Evolutionary conservation across 2,329 filamentous ascomycete genomes (phyloP).

Genomic region (Botrytis squamosa): DNA sequence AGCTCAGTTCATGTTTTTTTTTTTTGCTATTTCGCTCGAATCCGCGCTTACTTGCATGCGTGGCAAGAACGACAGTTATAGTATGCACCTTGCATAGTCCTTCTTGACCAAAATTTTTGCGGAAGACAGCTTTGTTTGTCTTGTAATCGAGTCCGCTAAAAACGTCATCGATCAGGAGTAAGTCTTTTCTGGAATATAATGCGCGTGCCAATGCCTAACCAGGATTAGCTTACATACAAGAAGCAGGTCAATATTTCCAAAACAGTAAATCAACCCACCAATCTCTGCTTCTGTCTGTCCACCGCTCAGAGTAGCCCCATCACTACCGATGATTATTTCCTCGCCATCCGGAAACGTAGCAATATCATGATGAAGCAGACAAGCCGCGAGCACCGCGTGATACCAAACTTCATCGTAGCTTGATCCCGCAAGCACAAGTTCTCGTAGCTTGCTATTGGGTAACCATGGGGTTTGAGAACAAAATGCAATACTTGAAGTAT

Average conservation of each 20-base stretch:
- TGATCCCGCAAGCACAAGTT: slow-evolving; percentile 42
- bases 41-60: not conserved
- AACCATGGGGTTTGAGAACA: slow-evolving; percentile 49
- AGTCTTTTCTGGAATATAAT: slow-evolving; percentile 21
- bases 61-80: slow-evolving; percentile 38
- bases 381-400: slow-evolving; percentile 31
- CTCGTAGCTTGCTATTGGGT: slow-evolving; percentile 43
- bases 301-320: slow-evolving; percentile 38
- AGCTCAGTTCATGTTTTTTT: not conserved
- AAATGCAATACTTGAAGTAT: slow-evolving; percentile 39
- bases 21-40: not conserved
- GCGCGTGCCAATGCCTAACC: slow-evolving; percentile 31
- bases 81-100: slow-evolving; percentile 28
- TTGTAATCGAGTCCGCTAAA: slow-evolving; percentile 30
- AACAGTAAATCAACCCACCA: slow-evolving; percentile 24
- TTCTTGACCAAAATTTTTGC: slow-evolving; percentile 22
- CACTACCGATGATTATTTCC: slow-evolving; percentile 34
- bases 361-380: slow-evolving; percentile 32
- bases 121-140: slow-evolving; percentile 26
- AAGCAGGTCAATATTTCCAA: not conserved
- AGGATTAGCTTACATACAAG: not conserved
- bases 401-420: slow-evolving; percentile 36
- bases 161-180: slow-evolving; percentile 31
- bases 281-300: slow-evolving; percentile 34
- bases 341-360: slow-evolving; percentile 34